Base-by-base conservation (phyloP, 345 rosid species). In the Turritis glabra region DNA sequence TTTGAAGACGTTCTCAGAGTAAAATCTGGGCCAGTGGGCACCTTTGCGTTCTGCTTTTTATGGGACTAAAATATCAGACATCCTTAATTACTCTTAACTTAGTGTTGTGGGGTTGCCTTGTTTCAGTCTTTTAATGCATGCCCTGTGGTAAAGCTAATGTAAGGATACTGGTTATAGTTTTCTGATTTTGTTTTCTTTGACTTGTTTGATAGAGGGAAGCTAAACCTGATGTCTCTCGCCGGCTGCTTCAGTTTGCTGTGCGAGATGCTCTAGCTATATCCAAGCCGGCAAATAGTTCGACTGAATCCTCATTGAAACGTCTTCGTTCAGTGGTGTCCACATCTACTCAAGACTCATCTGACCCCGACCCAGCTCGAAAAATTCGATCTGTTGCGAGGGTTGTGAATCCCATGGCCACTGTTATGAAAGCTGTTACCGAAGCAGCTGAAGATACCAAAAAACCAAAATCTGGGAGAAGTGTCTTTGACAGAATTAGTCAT, bases 201-300 rank as follows among this genome's bases (percentile, higher is more conserved):
- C 67, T 44, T 79, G 40, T 62, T 54, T 68, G 75, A 78, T 27
- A 95, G 98, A 87, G 86, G 84, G 97, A 86, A 64, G 82, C 86
- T 56, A 81, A 78, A 44, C 77, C 84, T 52, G 86, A 82, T 83
- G 98, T 90, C 67, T 89, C 99, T 46, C 79, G 97, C 46, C 85
- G 98, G 71, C 83, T 94, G 26, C 97, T 96, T 77, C 98, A 96
- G 63, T 92, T 85, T 84, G 99, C 99, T 30, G 89, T 96, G 61
- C 84, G 98, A 77, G 99, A 92, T 86, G 98, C 99, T 43, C 88
- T 96, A 27, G 91, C 85, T 84, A 87, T 80, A 71, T 67, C 88
- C 43, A 89, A 79, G 65, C 81, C 88, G 50, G 73, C 89, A 54
- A 77, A 64, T 67, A 73, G 74, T 11, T 69, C 70, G 2, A 81